Conservation (phyloP, 805 yeast species). For the Priceomyces melissophilus region DNA sequence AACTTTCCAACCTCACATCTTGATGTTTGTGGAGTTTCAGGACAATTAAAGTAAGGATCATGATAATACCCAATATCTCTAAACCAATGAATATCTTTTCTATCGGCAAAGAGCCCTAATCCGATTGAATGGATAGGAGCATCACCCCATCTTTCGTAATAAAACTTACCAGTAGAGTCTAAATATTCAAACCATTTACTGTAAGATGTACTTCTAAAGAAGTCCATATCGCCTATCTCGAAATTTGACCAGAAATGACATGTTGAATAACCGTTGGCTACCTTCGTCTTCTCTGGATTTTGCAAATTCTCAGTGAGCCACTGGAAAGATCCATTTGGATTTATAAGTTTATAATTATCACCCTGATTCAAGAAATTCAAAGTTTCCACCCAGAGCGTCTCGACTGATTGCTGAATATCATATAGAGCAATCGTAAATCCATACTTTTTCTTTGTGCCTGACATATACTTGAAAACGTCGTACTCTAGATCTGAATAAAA, state of each 20-base stretch:
- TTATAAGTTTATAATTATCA: conserved; percentile 54
- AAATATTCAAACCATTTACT: conserved; percentile 57
- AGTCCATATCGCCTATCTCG: conserved; percentile 82
- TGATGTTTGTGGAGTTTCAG: conserved; percentile 44
- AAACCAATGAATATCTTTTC: conserved; percentile 75
- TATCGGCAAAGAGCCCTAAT: conserved; percentile 66
- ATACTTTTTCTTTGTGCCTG: conserved; percentile 61
- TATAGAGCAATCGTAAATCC: conserved; percentile 71
- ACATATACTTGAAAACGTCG: conserved; percentile 75
- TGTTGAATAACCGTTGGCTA: conserved; percentile 51
- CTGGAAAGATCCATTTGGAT: conserved; percentile 48
- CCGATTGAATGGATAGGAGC: conserved; percentile 88
- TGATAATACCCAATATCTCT: conserved; percentile 79
- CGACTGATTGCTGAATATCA: conserved; percentile 64
- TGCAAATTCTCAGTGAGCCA: conserved; percentile 52
- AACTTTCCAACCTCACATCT: conserved; percentile 57
- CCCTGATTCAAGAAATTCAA: conserved; percentile 52
- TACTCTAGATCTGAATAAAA: conserved; percentile 69
- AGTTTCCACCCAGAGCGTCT: conserved; percentile 68
- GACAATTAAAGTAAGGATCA: conserved; percentile 74
- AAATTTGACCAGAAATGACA: conserved; percentile 93
- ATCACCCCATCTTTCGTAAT: conserved; percentile 92
- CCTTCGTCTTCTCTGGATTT: conserved; percentile 41
- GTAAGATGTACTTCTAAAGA: conserved; percentile 68
- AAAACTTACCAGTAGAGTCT: conserved; percentile 74